Percentiles rank a stretch among this genome's conserved stretches.
These are phyloP conservation scores for Alternaria hordeiaustralica DNA, from an alignment of 2,329 filamentous ascomycete species.

Conservation along the genomic window DNA sequence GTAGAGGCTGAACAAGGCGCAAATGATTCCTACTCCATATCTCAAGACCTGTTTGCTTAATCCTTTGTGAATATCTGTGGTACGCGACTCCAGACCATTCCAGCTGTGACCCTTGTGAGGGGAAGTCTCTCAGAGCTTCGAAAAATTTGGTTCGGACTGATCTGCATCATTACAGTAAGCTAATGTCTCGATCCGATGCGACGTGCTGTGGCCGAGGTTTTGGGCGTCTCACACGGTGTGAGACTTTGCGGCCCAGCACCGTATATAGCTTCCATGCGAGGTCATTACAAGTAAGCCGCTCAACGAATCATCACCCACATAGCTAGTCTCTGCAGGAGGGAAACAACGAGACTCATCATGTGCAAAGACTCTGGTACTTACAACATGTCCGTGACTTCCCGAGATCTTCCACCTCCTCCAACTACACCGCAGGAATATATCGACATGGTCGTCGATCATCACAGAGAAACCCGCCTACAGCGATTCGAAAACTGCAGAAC, in stretches of 20 bases:
- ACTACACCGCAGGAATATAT: background rate
- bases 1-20: background rate
- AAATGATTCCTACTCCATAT: background rate
- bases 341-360: background rate
- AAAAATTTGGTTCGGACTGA: background rate
- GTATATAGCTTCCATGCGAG: background rate
- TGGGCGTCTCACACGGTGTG: background rate
- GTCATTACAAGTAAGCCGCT: background rate
- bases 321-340: background rate
- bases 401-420: no score
- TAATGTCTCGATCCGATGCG: background rate
- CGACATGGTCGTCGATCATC: background rate
- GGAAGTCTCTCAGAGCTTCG: background rate
- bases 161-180: background rate
- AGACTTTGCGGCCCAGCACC: background rate
- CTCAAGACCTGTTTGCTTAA: background rate
- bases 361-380: background rate
- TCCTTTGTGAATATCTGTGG: background rate
- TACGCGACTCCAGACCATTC: background rate
- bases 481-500: background rate
- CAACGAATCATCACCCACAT: accelerated
- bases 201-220: background rate
- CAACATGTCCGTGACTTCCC: background rate
- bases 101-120: background rate
- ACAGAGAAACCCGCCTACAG: background rate